Evolutionary conservation across 108 stramenopile species (phyloP).

Genomic region (Cylindrotheca closterium): DNA sequence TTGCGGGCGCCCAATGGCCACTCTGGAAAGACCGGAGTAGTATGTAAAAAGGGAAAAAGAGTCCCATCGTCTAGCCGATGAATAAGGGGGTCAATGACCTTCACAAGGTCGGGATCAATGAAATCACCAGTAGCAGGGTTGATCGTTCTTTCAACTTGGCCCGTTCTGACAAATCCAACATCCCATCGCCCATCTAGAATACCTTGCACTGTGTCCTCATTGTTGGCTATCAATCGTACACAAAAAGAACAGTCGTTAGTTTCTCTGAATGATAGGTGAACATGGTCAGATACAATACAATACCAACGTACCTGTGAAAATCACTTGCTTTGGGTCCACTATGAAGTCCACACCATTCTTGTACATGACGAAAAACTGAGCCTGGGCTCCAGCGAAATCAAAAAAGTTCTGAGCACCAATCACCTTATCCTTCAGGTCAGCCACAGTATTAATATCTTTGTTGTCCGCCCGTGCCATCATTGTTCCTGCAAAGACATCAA

Average conservation of each 20-base stretch:
- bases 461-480: not conserved
- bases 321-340: conserved; percentile 11
- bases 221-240: too few species aligned
- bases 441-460: not conserved
- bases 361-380: conserved; percentile 14
- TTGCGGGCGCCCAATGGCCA: conserved; percentile 32
- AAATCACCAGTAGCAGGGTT: conserved; percentile 3
- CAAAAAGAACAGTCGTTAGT: too few species aligned
- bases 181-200: too few species aligned
- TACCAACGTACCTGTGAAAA: too few species aligned
- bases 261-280: too few species aligned
- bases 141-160: conserved; percentile 25
- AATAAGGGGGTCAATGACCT: conserved; percentile 9
- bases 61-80: conserved; percentile 18
- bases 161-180: conserved; percentile 41
- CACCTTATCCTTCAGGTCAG: too few species aligned
- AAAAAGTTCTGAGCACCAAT: too few species aligned
- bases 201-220: too few species aligned
- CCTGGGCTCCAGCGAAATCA: conserved; percentile 18
- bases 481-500: conserved; percentile 13
- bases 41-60: conserved; percentile 32
- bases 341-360: conserved; percentile 9
- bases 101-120: conserved; percentile 8
- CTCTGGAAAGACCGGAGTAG: conserved; percentile 31
- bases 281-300: too few species aligned